These are phyloP conservation scores for Garcia nutans DNA, from an alignment of 345 rosid species.

Conservation along the genomic window DNA sequence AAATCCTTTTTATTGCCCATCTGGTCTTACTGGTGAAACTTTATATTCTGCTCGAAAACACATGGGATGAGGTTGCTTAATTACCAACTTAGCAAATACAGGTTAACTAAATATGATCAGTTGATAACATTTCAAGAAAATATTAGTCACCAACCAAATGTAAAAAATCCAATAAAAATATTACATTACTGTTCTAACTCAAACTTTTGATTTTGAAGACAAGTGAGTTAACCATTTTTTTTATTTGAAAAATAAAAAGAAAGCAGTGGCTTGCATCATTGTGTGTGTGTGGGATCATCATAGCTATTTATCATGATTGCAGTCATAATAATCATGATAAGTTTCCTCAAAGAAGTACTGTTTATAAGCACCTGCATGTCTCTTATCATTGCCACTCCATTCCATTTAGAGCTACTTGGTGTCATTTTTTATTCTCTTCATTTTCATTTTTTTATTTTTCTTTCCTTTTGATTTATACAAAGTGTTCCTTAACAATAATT, in stretches of 20 bases:
- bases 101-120: too few species aligned
- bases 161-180: not conserved
- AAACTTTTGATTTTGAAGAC: not conserved
- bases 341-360: constrained; percentile 21
- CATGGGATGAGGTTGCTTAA: too few species aligned
- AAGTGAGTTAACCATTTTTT: not conserved
- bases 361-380: constrained; percentile 22
- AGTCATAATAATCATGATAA: constrained; percentile 26
- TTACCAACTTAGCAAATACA: too few species aligned
- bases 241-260: not conserved
- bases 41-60: not conserved
- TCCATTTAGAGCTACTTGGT: not conserved
- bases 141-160: not conserved
- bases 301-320: constrained; percentile 31
- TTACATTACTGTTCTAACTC: not conserved
- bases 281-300: constrained; percentile 22
- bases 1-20: not conserved
- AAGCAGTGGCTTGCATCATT: constrained; percentile 8
- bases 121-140: too few species aligned
- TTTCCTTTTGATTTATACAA: not conserved
- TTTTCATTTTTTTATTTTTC: too few species aligned
- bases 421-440: not conserved
- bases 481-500: not conserved
- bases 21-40: constrained; percentile 13
- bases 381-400: not conserved